These are phyloP conservation scores for Cystobasidium sp. DNA, from an alignment of 1,284 basidiomycete genomes.

Conservation along the genomic window DNA sequence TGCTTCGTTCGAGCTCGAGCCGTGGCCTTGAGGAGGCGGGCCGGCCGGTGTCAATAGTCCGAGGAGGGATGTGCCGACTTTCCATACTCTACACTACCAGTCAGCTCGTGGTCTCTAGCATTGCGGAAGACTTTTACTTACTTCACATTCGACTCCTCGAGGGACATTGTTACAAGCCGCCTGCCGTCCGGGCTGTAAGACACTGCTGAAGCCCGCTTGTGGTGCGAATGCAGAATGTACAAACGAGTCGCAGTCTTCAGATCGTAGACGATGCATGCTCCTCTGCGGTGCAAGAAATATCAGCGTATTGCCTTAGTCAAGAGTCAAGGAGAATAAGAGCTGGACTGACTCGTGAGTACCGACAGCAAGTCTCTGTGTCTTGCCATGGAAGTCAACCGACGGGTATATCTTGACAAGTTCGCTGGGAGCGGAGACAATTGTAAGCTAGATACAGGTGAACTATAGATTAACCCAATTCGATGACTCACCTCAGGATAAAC, in stretches of 20 bases:
- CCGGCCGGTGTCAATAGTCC: conserved; percentile 90
- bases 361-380: conserved; percentile 83
- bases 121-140: conserved; percentile 62
- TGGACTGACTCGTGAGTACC: conserved; percentile 74
- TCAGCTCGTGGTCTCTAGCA: conserved; percentile 40
- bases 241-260: conserved; percentile 92
- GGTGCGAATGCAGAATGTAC: conserved; percentile 92
- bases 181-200: conserved; percentile 92
- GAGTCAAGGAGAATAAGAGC: conserved; percentile 58
- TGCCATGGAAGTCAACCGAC: conserved; percentile 84
- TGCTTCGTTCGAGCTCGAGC: conserved; percentile 65
- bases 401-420: conserved; percentile 90
- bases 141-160: conserved; percentile 75
- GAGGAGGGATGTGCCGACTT: conserved; percentile 53
- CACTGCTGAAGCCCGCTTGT: conserved; percentile 74
- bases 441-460: background rate
- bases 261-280: conserved; percentile 81
- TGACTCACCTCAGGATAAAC: conserved; percentile 68
- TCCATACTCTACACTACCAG: conserved; percentile 55
- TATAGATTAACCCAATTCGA: background rate
- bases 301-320: conserved; percentile 62
- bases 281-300: conserved; percentile 27
- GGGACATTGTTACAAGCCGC: conserved; percentile 80
- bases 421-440: conserved; percentile 52
- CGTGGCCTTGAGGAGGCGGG: conserved; percentile 82